Evolutionary conservation across 2,329 filamentous ascomycete species (phyloP).

Genomic region (Zalaria obscura): DNA sequence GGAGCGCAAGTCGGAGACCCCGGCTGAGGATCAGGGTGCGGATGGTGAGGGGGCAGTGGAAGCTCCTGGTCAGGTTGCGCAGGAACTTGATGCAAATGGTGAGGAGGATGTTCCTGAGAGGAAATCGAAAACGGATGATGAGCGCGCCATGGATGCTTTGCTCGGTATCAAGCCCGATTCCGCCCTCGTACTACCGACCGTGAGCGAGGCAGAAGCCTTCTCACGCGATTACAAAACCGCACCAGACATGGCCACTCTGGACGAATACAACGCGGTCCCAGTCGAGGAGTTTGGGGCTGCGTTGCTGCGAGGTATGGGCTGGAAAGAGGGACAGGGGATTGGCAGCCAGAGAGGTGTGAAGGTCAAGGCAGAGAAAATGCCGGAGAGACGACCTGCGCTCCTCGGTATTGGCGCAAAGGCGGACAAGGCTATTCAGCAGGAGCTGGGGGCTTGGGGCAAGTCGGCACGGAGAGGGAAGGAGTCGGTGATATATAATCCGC

Average conservation of each 20-base stretch:
- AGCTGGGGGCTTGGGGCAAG: constrained; percentile 70
- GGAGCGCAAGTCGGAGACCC: not conserved
- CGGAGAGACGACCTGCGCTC: constrained; percentile 61
- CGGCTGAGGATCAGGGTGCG: constrained; percentile 11
- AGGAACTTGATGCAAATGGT: constrained; percentile 5
- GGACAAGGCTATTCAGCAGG: constrained; percentile 47
- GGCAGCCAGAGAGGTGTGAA: constrained; percentile 35
- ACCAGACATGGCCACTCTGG: constrained; percentile 61
- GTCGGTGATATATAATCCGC: constrained; percentile 47
- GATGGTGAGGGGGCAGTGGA: constrained; percentile 12
- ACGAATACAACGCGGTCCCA: constrained; percentile 77
- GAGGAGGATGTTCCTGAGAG: constrained; percentile 5
- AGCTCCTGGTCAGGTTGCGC: constrained; percentile 13
- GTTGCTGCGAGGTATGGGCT: constrained; percentile 84
- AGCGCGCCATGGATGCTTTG: constrained; percentile 35
- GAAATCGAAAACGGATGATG: constrained; percentile 39
- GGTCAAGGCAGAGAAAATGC: constrained; percentile 42
- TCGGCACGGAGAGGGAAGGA: constrained; percentile 36
- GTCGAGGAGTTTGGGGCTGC: constrained; percentile 92
- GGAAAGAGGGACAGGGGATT: constrained; percentile 57
- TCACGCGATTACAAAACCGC: constrained; percentile 54
- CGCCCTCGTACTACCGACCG: constrained; percentile 23
- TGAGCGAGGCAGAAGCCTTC: constrained; percentile 55
- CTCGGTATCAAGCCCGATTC: constrained; percentile 23
- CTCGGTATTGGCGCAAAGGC: constrained; percentile 83